These are phyloP conservation scores for Melaleuca quinquenervia DNA, from an alignment of 345 rosid genomes.

Conservation along the genomic window DNA sequence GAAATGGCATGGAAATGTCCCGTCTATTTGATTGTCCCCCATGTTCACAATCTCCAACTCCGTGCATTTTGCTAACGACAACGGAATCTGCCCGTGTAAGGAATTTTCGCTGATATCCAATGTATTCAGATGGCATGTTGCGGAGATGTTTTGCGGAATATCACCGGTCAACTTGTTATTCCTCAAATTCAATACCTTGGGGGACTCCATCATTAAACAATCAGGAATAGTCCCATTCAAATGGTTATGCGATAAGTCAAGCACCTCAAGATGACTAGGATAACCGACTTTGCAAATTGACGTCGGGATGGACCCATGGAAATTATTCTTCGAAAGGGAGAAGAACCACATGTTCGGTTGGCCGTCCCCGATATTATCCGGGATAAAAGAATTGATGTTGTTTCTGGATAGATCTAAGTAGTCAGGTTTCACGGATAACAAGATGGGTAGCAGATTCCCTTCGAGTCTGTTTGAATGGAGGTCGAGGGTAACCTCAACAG, in stretches of 20 bases:
- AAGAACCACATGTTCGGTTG: background rate
- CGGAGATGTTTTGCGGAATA: constrained; percentile 7
- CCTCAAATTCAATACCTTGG: background rate
- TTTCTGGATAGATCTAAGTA: background rate
- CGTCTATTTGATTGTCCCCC: constrained; percentile 19
- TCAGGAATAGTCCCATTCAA: background rate
- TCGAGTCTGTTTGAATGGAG: constrained; percentile 3
- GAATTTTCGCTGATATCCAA: constrained; percentile 22
- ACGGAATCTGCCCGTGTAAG: constrained; percentile 14
- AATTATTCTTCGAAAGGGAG: background rate
- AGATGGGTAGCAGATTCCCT: background rate
- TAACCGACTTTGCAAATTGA: background rate
- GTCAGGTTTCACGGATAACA: background rate
- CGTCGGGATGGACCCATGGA: background rate
- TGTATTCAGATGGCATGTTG: constrained; percentile 7
- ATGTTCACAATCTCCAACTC: constrained; percentile 22
- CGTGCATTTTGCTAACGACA: constrained; percentile 12
- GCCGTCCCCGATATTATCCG: background rate
- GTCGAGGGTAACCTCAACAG: background rate
- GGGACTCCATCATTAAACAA: background rate
- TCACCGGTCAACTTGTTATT: background rate
- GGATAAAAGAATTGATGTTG: background rate
- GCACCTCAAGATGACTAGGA: background rate
- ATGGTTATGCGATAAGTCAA: background rate
- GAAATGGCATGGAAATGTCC: constrained; percentile 22